Evolutionary conservation across 1,284 basidiomycete species (phyloP).

Genomic region (Ustilago hordei): DNA sequence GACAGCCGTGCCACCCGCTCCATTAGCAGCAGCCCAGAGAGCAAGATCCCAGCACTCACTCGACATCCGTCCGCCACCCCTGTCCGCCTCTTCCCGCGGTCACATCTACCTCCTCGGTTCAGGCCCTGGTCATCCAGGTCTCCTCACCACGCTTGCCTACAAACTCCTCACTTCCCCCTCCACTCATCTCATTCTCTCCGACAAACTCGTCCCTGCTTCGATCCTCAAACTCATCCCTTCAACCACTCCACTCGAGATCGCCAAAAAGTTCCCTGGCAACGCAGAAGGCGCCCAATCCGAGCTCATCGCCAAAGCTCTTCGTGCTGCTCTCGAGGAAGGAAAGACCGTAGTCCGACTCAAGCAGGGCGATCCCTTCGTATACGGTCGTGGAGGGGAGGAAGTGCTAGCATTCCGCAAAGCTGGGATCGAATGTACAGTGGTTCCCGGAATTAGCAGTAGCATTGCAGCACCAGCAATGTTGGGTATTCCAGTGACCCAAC

Average conservation of each 20-base stretch:
- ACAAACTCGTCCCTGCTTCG: constrained; percentile 94
- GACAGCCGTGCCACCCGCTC: not conserved
- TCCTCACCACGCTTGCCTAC: constrained; percentile 89
- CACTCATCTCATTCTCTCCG: constrained; percentile 88
- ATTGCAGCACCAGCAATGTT: constrained; percentile 89
- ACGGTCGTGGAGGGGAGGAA: constrained; percentile 93
- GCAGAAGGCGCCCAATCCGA: constrained; percentile 93
- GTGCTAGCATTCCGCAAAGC: constrained; percentile 87
- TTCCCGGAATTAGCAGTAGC: constrained; percentile 89
- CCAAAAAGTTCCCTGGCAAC: constrained; percentile 96
- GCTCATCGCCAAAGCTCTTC: constrained; percentile 89
- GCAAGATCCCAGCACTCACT: constrained; percentile 59
- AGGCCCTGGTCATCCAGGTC: constrained; percentile 91
- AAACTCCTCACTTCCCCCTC: constrained; percentile 78
- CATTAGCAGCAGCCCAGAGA: constrained; percentile 10
- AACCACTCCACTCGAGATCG: constrained; percentile 77
- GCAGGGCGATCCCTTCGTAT: constrained; percentile 95
- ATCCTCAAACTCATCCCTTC: constrained; percentile 87
- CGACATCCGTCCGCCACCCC: constrained; percentile 42
- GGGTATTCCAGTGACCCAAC: constrained; percentile 92
- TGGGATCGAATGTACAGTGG: constrained; percentile 83
- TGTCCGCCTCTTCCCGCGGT: constrained; percentile 23
- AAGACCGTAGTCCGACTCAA: constrained; percentile 91
- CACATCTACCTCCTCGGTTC: constrained; percentile 83
- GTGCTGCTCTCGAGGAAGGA: constrained; percentile 80